A percentile compares a stretch with the other conserved stretches of the same genome.
phyloP scores from a whole-genome alignment of 2,329 filamentous ascomycete genomes.

The Pseudogymnoascus sp. region DNA sequence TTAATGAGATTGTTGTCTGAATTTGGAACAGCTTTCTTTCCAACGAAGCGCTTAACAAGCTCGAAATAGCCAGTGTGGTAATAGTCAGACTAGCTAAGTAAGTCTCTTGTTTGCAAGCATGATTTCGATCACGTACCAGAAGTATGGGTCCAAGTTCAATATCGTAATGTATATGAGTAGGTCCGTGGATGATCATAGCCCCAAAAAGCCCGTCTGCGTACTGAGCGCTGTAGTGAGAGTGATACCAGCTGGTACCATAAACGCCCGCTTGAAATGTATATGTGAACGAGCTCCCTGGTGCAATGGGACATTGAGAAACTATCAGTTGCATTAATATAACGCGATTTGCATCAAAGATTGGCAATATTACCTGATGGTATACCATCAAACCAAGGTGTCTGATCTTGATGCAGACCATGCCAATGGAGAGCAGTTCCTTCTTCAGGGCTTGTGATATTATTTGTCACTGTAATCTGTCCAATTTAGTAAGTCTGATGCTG shows the following conservation, averaged over 20 bases:
- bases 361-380: background rate
- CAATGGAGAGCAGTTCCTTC: conserved; percentile 43
- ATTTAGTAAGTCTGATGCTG: background rate
- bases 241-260: conserved; percentile 51
- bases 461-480: conserved; percentile 24
- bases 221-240: conserved; percentile 47
- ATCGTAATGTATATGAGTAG: conserved; percentile 50
- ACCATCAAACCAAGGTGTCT: background rate
- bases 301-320: conserved; percentile 57
- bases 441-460: conserved; percentile 31
- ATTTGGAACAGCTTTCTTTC: background rate
- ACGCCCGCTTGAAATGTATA: conserved; percentile 24
- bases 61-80: background rate
- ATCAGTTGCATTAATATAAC: background rate
- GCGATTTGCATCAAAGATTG: background rate
- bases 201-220: conserved; percentile 46
- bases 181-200: conserved; percentile 53
- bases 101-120: background rate
- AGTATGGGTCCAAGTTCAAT: conserved; percentile 50
- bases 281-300: conserved; percentile 33
- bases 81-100: background rate
- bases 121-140: conserved; percentile 14
- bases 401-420: conserved; percentile 31
- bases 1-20: conserved; percentile 27
- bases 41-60: background rate